phyloP scores from a whole-genome alignment of 352 stramenopile genomes.

The Aphanomyces euteiches region DNA sequence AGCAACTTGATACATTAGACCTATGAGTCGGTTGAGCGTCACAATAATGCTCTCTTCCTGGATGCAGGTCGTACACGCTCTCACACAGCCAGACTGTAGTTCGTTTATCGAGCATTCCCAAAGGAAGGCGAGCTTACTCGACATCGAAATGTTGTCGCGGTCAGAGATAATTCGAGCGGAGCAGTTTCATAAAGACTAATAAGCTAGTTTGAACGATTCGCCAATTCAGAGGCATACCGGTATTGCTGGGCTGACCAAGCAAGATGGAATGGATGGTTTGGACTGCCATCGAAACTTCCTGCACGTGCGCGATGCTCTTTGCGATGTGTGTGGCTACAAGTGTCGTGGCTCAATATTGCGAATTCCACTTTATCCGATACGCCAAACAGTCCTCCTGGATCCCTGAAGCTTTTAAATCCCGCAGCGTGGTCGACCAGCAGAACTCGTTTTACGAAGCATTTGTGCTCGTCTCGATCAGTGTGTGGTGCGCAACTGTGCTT shows the following conservation, averaged over 20 bases:
- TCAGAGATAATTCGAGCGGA: no score
- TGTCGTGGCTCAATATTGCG: slow-evolving; percentile 24
- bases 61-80: no score
- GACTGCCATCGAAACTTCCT: not conserved
- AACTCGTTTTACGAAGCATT: slow-evolving; percentile 12
- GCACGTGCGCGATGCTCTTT: slow-evolving; percentile 15
- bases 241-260: not conserved
- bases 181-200: no score
- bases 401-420: not conserved
- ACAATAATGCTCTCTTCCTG: no score
- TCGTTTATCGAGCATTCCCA: no score
- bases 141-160: no score
- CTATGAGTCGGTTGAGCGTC: no score
- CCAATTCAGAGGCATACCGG: no score
- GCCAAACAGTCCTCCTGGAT: slow-evolving; percentile 8
- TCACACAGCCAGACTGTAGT: no score
- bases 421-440: not conserved
- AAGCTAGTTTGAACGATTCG: no score
- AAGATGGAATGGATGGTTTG: slow-evolving; percentile 19
- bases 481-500: slow-evolving; percentile 10
- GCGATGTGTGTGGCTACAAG: slow-evolving; percentile 24
- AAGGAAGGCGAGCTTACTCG: no score
- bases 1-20: no score
- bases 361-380: slow-evolving; percentile 22
- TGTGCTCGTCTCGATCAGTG: not conserved